These are phyloP conservation scores for Orbilia quercus DNA, from an alignment of 2,329 filamentous ascomycete genomes.

Conservation along the genomic window DNA sequence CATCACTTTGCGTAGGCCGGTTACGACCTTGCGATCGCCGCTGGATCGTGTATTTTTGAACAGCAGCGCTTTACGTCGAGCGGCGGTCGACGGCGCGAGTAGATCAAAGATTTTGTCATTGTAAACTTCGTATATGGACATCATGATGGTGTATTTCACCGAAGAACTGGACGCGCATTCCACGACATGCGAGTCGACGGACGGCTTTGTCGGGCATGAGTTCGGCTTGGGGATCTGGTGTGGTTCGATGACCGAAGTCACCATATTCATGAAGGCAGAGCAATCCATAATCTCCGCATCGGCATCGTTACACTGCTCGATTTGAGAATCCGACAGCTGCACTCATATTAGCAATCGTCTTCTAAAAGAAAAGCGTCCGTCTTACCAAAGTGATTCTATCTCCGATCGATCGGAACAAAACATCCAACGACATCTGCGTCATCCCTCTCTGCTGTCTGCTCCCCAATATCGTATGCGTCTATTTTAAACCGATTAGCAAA, in stretches of 20 bases:
- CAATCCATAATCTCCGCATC: conserved; percentile 42
- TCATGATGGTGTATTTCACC: conserved; percentile 79
- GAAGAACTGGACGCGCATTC: conserved; percentile 18
- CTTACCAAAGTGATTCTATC: conserved; percentile 69
- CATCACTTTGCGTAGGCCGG: conserved; percentile 88
- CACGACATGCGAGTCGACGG: conserved; percentile 36
- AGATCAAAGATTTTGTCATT: conserved; percentile 98
- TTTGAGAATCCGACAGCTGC: conserved; percentile 49
- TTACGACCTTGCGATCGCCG: conserved; percentile 92
- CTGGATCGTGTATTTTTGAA: conserved; percentile 93
- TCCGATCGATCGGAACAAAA: conserved; percentile 84
- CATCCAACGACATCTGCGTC: conserved; percentile 89
- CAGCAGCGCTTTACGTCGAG: conserved; percentile 76
- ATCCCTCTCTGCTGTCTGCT: conserved; percentile 86
- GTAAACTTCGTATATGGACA: conserved; percentile 99
- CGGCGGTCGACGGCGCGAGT: conserved; percentile 70
- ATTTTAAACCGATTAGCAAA: conserved; percentile 41
- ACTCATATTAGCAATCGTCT: too few species aligned
- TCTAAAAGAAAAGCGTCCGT: too few species aligned
- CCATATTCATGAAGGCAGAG: conserved; percentile 42
- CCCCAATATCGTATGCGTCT: conserved; percentile 97
- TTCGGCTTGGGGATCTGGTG: conserved; percentile 52
- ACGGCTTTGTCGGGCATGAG: conserved; percentile 43
- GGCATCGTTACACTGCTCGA: conserved; percentile 52
- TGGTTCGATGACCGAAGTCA: conserved; percentile 47